Evolutionary conservation across 257 asterid species (phyloP).

Genomic region (Nicotiana tabacum): DNA sequence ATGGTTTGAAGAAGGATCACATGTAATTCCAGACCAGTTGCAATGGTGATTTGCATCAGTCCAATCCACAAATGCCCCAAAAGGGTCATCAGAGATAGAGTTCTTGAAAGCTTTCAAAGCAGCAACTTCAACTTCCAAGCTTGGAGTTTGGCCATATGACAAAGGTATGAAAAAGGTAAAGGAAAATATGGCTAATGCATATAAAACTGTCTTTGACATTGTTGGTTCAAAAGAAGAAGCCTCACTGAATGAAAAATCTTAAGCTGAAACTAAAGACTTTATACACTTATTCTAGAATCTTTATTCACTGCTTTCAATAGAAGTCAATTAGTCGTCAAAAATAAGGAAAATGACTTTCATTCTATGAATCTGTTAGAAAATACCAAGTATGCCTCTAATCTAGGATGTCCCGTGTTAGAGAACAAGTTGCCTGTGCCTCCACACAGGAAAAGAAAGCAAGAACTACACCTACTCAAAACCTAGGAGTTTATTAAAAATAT

Average conservation of each 20-base stretch:
- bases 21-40: slow-evolving; percentile 69
- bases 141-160: slow-evolving; percentile 14
- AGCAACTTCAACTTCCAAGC: slow-evolving; percentile 29
- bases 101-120: slow-evolving; percentile 60
- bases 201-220: slow-evolving; percentile 17
- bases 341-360: background rate
- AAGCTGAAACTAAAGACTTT: slow-evolving; percentile 1
- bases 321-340: background rate
- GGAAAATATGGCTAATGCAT: slow-evolving; percentile 23
- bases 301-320: background rate
- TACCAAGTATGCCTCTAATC: background rate
- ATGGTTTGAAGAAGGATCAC: slow-evolving; percentile 29
- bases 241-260: background rate
- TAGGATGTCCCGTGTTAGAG: background rate
- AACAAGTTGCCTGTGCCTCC: slow-evolving; percentile 8
- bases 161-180: slow-evolving; percentile 23
- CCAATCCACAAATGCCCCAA: slow-evolving; percentile 53
- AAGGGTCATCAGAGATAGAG: slow-evolving; percentile 45
- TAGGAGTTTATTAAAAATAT: background rate
- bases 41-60: slow-evolving; percentile 44
- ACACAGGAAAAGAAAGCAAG: background rate
- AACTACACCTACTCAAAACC: background rate
- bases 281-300: background rate
- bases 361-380: slow-evolving; percentile 6
- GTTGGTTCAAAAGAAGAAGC: slow-evolving; percentile 3